Evolutionary conservation across 371 early-diverging fungal species (phyloP), one percentile per base, ranked within the genome.

Genomic region (Zychaea mexicana): DNA sequence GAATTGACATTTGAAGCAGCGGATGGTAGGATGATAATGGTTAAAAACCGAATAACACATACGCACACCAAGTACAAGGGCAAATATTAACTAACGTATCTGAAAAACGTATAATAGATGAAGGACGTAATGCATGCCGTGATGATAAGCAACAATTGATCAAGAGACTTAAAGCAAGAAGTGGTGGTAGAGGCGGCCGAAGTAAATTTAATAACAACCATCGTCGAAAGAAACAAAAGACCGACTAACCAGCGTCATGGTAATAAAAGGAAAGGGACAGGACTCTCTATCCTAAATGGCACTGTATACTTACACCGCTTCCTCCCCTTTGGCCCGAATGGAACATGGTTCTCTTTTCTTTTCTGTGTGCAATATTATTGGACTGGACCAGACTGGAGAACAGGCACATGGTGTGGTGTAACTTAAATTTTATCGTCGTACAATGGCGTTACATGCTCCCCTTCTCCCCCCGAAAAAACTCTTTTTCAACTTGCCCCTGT

Each of bases 11-110:
- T 72, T 49, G 47, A 58, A n/a, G 39, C 64, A 21, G 62, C 72
- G 10, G 62, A 59, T 38, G 61, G 72, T 71, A 56, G 57, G 59
- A n/a, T n/a, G n/a, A n/a, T n/a, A n/a, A n/a, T n/a, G n/a, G n/a
- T n/a, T n/a, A n/a, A n/a, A n/a, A n/a, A n/a, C n/a, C n/a, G n/a
- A n/a, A n/a, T n/a, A n/a, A n/a, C n/a, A n/a, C n/a, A n/a, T 52
- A 21, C 15, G 7, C 22, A n/a, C 39, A 39, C 39, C 39, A 39
- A 39, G 39, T 39, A 39, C 39, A 17, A 39, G 39, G 17, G 39
- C 39, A 39, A 39, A 39, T 39, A 39, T 39, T 39, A 39, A 9
- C 39, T 21, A 3, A 7, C 15, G 13, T 39, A 3, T 13, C 10
- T 39, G n/a, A 4, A 42, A 17, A 4, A 42, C n/a, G 7, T 4